Conservation (phyloP, 768 basidiomycete genomes). For the Suillus placidus region DNA sequence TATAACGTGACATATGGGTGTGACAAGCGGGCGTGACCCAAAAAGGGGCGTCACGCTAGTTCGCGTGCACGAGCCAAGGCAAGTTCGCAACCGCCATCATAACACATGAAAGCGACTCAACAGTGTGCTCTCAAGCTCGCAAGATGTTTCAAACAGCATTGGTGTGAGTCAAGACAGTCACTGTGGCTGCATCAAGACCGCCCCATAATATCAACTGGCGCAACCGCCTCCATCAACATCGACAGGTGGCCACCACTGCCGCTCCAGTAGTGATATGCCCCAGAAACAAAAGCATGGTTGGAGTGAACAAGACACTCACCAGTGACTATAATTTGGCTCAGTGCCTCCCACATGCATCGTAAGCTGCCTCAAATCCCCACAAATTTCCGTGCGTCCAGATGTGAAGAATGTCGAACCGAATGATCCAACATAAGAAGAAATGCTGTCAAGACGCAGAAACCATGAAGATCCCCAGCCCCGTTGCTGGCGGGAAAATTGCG, state of each 20-base stretch:
- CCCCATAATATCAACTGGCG: constrained; percentile 12
- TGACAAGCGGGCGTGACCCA: constrained; percentile 24
- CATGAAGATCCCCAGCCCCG: constrained; percentile 23
- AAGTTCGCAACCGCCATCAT: constrained; percentile 35
- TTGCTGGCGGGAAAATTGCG: constrained; percentile 24
- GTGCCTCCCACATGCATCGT: neutral
- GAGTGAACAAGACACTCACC: constrained; percentile 39
- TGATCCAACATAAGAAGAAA: constrained; percentile 18
- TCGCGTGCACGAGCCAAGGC: constrained; percentile 22
- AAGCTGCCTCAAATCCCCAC: constrained; percentile 3
- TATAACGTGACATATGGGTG: constrained; percentile 15
- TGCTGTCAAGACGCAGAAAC: constrained; percentile 27
- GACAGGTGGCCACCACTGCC: constrained; percentile 6
- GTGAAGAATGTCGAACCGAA: constrained; percentile 12
- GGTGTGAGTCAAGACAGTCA: constrained; percentile 33
- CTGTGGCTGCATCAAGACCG: constrained; percentile 16
- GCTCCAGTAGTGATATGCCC: constrained; percentile 23
- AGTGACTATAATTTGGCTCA: constrained; percentile 20
- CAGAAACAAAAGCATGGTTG: constrained; percentile 20
- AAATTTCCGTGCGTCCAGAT: constrained; percentile 9
- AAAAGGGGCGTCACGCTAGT: constrained; percentile 33
- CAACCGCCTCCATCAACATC: constrained; percentile 10
- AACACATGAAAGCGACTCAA: constrained; percentile 26
- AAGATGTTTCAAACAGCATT: constrained; percentile 22
- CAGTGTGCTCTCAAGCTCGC: constrained; percentile 27